Conservation (phyloP, 176 grass and related monocot genomes). For the Cymbopogon citratus region DNA sequence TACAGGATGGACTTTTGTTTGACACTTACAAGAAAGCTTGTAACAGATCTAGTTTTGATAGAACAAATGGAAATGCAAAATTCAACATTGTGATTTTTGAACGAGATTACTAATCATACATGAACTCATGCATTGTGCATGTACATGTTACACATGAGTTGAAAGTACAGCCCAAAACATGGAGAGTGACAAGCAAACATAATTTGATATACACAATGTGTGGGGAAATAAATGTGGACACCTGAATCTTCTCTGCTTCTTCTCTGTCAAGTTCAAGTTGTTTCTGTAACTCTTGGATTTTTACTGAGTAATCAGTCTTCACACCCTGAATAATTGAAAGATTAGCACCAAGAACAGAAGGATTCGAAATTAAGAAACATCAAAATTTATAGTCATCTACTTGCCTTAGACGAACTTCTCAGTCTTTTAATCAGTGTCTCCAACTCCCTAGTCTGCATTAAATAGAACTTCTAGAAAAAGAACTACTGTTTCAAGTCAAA, state of each 20-base stretch:
- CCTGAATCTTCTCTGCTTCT: constrained; percentile 87
- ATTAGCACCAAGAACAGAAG: constrained; percentile 10
- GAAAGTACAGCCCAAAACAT: neutral
- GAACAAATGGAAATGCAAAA: no score
- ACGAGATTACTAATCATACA: neutral
- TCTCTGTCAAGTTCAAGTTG: constrained; percentile 86
- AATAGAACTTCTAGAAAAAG: constrained; percentile 22
- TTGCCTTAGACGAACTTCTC: constrained; percentile 77
- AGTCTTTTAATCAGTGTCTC: constrained; percentile 82
- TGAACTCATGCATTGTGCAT: neutral
- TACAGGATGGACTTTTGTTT: neutral
- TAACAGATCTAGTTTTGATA: no score
- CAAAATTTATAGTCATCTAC: constrained; percentile 27
- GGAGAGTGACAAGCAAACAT: neutral
- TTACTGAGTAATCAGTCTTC: constrained; percentile 81
- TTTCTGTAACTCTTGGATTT: constrained; percentile 96
- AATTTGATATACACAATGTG: neutral
- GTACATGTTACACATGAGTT: neutral
- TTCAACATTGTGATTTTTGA: neutral
- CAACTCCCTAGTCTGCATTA: constrained; percentile 72
- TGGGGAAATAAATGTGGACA: constrained; percentile 27
- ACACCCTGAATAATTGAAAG: constrained; percentile 50
- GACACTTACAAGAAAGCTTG: neutral
- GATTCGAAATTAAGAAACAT: neutral
- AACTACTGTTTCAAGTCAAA: constrained; percentile 21